Base-by-base conservation (phyloP, 2,329 filamentous ascomycete genomes). In the Fusarium nurragi region DNA sequence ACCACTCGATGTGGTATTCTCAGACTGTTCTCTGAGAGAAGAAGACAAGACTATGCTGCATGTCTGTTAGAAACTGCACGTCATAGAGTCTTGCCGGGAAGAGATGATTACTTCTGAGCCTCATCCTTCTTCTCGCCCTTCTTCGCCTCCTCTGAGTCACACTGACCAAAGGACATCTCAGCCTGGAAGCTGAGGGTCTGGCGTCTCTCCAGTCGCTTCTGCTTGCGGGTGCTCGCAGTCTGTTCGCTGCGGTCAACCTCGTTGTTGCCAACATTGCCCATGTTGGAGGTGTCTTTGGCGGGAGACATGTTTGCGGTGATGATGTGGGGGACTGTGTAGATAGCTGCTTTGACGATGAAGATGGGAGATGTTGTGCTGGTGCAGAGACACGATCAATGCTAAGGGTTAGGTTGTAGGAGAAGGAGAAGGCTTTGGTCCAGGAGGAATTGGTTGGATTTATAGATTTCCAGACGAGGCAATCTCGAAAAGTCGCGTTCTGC, bases 141-240 rank as follows among this genome's bases (percentile, higher is more conserved):
- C 18, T 58, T 37, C 12, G 1, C 2, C 12, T 26, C 19, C 9
- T 48, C 30, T 1, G 3, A 8, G 23, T 25, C 22, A 18, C 14
- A 34, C 30, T 34, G 30, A 16, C 30, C 30, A 9, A 34, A 34
- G 30, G 30, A 34, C 30, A 65, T 16, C 12, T 61, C 60, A 0
- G 54, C 36, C 14, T 43, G 38, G 6, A 51, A 39, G 1, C 61
- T 55, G 0, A 54, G 36, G 5, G 32, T 65, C 5, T 46, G 37
- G 0, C 61, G 61, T 0, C 50, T 48, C 10, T 23, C 30, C 6
- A 38, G 51, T 0, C 61, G 54, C 4, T 49, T 32, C 2, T 62
- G 40, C 1, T 39, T 38, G 1, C 48, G 44, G 4, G 37, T 60
- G 7, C 36, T 3, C 0, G 8, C 16, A 0, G 34, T 44, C 0